Evolutionary conservation across 805 yeast genomes (phyloP), one percentile per base, ranked within the genome.

Genomic region (Candida easanensis): DNA sequence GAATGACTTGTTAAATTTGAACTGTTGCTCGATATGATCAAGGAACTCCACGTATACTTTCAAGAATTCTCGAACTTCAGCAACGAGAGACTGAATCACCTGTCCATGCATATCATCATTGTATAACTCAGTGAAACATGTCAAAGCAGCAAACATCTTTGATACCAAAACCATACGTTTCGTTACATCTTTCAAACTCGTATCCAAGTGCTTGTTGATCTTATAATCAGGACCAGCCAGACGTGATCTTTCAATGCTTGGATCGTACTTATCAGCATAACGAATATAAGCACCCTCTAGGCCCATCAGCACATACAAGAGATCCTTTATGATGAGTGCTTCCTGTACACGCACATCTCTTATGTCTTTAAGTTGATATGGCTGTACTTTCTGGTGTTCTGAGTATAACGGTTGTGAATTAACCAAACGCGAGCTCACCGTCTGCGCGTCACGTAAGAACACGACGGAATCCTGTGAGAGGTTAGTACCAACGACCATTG

Each of bases 271-370:
- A 33, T 79, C 84, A 25, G 82, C 73, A 57, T 75, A 88, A 34
- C 89, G 68, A 27, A 91, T 77, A 56, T 84, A 88, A 17, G 71
- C 70, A 0, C 97, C 97, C 60, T 89, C 96, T 21, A 74, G 63
- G 0, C 95, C 95, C 25, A 80, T 52, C 13, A 93, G 60, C 1
- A 86, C 82, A 52, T 73, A 74, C 17, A 88, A 54, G 9, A 89
- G 58, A 60, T 91, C 99, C 45, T 77, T 71, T 14, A 84, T 69
- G 1, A 93, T 73, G 20, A 82, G 70, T 0, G 86, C 82, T 58
- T 89, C 96, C 58, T 88, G 96, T 3, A 74, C 71, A 37, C 74
- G 69, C 3, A 71, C 57, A 25, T 75, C 77, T n/a, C 56, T 58
- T 32, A 74, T 58, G 40, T 68, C 75, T 37, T 70, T 70, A 26